Evolutionary conservation across 257 asterid genomes (phyloP).

Genomic region (Salvia hispanica): DNA sequence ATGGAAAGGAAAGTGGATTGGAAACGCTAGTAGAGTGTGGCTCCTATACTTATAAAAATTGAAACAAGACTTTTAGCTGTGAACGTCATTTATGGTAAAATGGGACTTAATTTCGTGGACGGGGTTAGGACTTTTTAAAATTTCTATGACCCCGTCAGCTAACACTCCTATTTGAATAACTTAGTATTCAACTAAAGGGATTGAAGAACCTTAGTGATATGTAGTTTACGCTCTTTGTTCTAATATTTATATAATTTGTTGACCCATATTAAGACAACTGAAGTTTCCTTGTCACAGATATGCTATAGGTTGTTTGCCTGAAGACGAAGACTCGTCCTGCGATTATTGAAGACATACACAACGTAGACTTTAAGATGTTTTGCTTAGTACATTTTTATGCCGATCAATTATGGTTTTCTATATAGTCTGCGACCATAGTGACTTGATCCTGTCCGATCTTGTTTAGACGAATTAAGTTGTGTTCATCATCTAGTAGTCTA

Average conservation of each 20-base stretch:
- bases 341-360: constrained; percentile 29
- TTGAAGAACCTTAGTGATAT: not conserved
- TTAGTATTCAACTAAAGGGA: not conserved
- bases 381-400: not conserved
- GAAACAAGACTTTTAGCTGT: too few species aligned
- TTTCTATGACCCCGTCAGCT: not conserved
- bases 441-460: too few species aligned
- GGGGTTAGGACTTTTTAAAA: not conserved
- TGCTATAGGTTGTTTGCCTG: constrained; percentile 25
- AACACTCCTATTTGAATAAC: not conserved
- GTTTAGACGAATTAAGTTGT: too few species aligned
- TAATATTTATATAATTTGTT: not conserved
- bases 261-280: not conserved
- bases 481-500: too few species aligned
- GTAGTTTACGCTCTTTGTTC: not conserved
- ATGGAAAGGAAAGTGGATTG: too few species aligned
- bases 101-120: too few species aligned
- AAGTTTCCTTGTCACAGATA: constrained; percentile 29
- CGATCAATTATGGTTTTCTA: too few species aligned
- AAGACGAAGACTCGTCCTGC: constrained; percentile 30
- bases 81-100: too few species aligned
- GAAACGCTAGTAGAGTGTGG: too few species aligned
- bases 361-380: constrained; percentile 31
- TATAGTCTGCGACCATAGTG: too few species aligned
- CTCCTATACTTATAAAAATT: too few species aligned